These are phyloP conservation scores for Solanum ossicruentum DNA, from an alignment of 257 asterid species.

Conservation along the genomic window DNA sequence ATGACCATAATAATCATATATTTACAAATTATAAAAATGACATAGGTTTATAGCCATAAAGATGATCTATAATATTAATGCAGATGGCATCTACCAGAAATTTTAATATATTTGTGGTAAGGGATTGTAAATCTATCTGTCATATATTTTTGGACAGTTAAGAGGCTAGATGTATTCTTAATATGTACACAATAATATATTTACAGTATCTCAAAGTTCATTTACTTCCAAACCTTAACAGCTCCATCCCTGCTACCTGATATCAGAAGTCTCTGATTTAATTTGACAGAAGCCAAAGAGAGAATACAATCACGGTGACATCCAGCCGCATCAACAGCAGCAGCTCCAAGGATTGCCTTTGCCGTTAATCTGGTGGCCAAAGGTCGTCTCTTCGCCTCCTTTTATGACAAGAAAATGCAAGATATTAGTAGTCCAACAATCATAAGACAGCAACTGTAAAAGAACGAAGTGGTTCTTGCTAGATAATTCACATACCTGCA, in stretches of 20 bases:
- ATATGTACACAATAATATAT: conserved; percentile 9
- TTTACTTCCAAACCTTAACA: conserved; percentile 94
- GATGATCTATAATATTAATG: neutral
- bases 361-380: conserved; percentile 48
- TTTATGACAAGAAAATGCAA: conserved; percentile 3
- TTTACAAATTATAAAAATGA: neutral
- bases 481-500: conserved; percentile 59
- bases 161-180: neutral
- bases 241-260: conserved; percentile 98
- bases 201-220: conserved; percentile 24
- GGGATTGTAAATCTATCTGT: neutral
- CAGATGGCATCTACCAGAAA: neutral
- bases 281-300: conserved; percentile 78
- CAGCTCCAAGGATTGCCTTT: conserved; percentile 68
- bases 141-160: neutral
- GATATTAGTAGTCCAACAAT: neutral
- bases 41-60: neutral
- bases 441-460: neutral
- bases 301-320: conserved; percentile 90
- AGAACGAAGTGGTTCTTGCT: neutral
- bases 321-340: conserved; percentile 91
- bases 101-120: neutral
- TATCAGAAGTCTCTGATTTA: conserved; percentile 92
- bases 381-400: conserved; percentile 87
- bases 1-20: neutral